Base-by-base conservation (phyloP, 2,329 filamentous ascomycete species). In the Xylaria arbuscula region DNA sequence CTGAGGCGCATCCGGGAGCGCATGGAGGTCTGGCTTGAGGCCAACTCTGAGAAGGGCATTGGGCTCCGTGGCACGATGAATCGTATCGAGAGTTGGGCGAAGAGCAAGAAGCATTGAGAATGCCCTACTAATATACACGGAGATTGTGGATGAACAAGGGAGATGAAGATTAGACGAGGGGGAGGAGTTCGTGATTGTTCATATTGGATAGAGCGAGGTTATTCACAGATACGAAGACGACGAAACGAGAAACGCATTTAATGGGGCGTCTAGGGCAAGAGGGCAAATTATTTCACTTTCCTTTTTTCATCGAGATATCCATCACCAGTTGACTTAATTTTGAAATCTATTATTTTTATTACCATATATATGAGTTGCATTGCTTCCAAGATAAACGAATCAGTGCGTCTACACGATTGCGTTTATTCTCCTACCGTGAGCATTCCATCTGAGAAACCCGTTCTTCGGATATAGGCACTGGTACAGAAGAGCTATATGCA, bases 21-120 rank as follows among this genome's bases (percentile, higher is more conserved):
- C 76, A 97, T 98, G 94, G 94, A 98, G 83, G 76, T 65, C 1
- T 97, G 93, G 91, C 82, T 98, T 64, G 90, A 92, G 81, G 85
- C 79, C 10, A 96, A 97, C 79, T 92, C 91, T 72, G 94, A 97
- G 83, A 91, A 90, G 76, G 94, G 94, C 0, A 82, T 92, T 76
- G 80, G 93, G 56, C 84, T 98, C 76, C 91, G 93, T 80, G 88
- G 84, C 28, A 81, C 90, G 42, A 84, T 97, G 73, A 85, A 85
- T 68, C 91, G 89, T 77, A 80, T 91, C 15, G 89, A 91, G 81
- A 82, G 38, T 17, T 72, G 73, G 70, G 75, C 75, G n/a, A 70
- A 22, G 64, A 70, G 42, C 51, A 72, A 65, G 71, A 73, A 66
- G 59, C 54, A 66, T 66, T 62, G 55, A 66, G 51, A 32, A 28